phyloP scores from a whole-genome alignment of 2,329 filamentous ascomycete species.

The Decorospora gaudefroyi region DNA sequence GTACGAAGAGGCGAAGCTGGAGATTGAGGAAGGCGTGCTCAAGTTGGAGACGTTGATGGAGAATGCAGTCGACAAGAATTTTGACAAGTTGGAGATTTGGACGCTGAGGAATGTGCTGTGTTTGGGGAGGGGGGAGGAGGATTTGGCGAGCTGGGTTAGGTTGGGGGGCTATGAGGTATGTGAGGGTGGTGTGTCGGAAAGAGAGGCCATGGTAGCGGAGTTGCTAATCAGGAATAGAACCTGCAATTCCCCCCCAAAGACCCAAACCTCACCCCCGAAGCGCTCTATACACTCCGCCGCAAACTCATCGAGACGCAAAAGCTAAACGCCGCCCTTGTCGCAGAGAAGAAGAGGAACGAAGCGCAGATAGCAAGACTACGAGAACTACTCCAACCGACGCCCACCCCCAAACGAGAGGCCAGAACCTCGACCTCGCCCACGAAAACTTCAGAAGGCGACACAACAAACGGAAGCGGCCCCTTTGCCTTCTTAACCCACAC shows the following conservation, averaged over 20 bases:
- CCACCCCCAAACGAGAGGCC: constrained; percentile 24
- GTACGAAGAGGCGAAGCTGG: constrained; percentile 60
- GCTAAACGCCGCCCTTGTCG: constrained; percentile 69
- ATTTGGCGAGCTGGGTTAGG: constrained; percentile 72
- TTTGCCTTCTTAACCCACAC: constrained; percentile 63
- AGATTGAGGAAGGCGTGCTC: constrained; percentile 79
- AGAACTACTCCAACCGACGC: constrained; percentile 53
- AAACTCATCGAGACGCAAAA: constrained; percentile 79
- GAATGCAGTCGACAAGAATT: constrained; percentile 56
- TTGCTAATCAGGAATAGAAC: constrained; percentile 22
- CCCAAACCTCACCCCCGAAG: constrained; percentile 64
- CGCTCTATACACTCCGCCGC: constrained; percentile 71
- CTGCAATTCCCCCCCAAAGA: constrained; percentile 31
- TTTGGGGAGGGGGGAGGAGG: constrained; percentile 58
- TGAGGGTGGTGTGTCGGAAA: neutral
- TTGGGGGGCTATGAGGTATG: constrained; percentile 81
- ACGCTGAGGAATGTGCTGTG: constrained; percentile 74
- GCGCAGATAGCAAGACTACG: constrained; percentile 69
- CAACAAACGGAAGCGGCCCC: constrained; percentile 23
- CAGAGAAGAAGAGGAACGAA: constrained; percentile 73
- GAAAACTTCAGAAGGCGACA: neutral
- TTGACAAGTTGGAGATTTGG: constrained; percentile 69
- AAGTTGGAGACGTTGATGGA: constrained; percentile 57
- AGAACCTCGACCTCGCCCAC: constrained; percentile 25
- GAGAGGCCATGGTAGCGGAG: neutral